Base-by-base conservation (phyloP, 148 eudicot species). In the Hydrangea macrophylla region DNA sequence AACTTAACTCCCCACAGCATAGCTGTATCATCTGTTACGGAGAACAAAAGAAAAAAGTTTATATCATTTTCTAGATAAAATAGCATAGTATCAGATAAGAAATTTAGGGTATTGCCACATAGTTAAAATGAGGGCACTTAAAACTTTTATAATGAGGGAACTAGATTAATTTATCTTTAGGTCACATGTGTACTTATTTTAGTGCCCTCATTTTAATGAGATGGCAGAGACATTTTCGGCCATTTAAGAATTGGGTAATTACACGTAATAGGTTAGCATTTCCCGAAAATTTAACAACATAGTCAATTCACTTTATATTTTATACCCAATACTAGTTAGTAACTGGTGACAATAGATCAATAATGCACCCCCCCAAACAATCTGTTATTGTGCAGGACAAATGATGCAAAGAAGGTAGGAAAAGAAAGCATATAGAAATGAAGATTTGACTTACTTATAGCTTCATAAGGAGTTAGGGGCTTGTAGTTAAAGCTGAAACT, bases 1-100 rank as follows among this genome's bases (percentile, higher is more conserved):
- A 75, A 79, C 67, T 86, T 83, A 27, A 83, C 73, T 32, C 90
- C 90, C 85, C 86, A 86, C 5, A 86, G 67, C 90, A 86, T 86
- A 23, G 86, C 88, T 36, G 90, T 86, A 58, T 86, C 90, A 77
- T 86, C 90, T 86, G 83, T 61, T 48, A 12, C 2, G 22, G 33
- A 68, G 36, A 68, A 10, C 48, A 33, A 26, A 33, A 10, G 33
- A 20, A 25, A 32, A 63, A 45, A 35, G 37, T 20, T 31, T 31
- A 33, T 17, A 48, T 33, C 13, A 11, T 15, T 51, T 33, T 4
- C 6, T 13, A 39, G 13, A 0, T 17, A 0, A 6, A 18, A 42
- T 12, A 42, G 15, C 15, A 1, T 42, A 11, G 50, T 15, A 12
- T 11, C 42, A 6, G 11, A 37, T 9, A 42, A 12, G 15, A 42